phyloP scores from a whole-genome alignment of 768 basidiomycete genomes.

The Lentinula detonsa region DNA sequence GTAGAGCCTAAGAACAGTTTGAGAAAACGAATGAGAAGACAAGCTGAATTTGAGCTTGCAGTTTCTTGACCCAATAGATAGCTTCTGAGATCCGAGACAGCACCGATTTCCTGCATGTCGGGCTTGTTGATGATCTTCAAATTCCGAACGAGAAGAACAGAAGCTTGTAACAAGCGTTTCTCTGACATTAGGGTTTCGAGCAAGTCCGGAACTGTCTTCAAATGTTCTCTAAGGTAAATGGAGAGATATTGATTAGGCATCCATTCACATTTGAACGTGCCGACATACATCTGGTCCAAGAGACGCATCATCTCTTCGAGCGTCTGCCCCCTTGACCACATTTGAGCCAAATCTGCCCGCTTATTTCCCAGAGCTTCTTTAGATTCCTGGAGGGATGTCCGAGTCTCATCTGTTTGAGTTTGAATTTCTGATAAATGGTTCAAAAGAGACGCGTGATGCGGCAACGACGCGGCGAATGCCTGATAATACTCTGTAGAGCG shows the following conservation, averaged over 20 bases:
- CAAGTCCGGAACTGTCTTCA: constrained; percentile 87
- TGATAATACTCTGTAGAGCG: constrained; percentile 74
- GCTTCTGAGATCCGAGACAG: constrained; percentile 78
- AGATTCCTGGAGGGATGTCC: constrained; percentile 65
- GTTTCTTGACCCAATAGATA: constrained; percentile 86
- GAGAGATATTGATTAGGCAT: constrained; percentile 11
- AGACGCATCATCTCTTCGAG: constrained; percentile 93
- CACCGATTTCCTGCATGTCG: constrained; percentile 96
- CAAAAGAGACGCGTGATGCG: constrained; percentile 80
- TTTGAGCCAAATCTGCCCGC: constrained; percentile 82
- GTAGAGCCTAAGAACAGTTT: constrained; percentile 54
- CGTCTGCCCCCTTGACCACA: constrained; percentile 87
- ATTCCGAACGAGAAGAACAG: constrained; percentile 79
- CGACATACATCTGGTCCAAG: constrained; percentile 86
- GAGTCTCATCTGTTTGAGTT: constrained; percentile 64
- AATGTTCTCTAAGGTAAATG: constrained; percentile 57
- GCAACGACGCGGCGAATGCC: constrained; percentile 90
- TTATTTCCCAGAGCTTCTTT: constrained; percentile 78
- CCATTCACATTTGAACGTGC: not conserved
- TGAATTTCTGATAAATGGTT: constrained; percentile 70
- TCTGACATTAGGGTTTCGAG: constrained; percentile 95
- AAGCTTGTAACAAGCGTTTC: constrained; percentile 86
- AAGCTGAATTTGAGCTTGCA: constrained; percentile 33
- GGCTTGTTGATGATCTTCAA: constrained; percentile 86
- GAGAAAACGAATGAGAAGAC: not conserved